These are phyloP conservation scores for Oryza nivara DNA, from an alignment of 176 grass and related monocot species.

Conservation along the genomic window DNA sequence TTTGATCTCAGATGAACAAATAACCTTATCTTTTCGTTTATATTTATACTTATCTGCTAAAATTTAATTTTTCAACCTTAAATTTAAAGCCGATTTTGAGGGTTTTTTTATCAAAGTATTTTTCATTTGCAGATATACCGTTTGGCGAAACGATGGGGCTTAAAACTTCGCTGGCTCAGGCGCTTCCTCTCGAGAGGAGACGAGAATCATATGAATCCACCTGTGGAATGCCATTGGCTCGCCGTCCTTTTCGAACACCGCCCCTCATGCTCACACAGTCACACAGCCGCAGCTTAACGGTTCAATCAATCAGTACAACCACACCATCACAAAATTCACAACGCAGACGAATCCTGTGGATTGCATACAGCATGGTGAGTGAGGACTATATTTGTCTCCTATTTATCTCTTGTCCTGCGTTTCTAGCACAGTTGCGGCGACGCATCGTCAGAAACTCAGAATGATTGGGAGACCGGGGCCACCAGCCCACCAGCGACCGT, in stretches of 20 bases:
- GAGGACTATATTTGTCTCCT: neutral
- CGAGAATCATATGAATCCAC: neutral
- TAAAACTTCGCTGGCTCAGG: neutral
- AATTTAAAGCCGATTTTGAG: too few relatives aligned
- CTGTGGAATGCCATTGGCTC: neutral
- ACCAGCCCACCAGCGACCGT: neutral
- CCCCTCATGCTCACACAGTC: neutral
- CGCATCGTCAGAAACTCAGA: neutral
- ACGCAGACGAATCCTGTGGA: neutral
- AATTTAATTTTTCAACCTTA: too few relatives aligned
- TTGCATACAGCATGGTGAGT: neutral
- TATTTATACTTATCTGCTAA: too few relatives aligned
- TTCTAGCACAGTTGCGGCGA: neutral
- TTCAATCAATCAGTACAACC: neutral
- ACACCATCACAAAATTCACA: neutral
- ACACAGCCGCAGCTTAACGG: neutral
- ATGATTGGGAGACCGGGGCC: slow-evolving; percentile 26
- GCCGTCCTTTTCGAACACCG: slow-evolving; percentile 8
- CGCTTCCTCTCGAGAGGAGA: neutral
- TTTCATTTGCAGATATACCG: too few relatives aligned
- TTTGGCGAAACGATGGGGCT: too few relatives aligned
- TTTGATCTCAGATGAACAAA: neutral
- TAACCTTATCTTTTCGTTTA: too few relatives aligned
- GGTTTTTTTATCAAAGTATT: too few relatives aligned
- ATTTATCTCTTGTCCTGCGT: neutral